These are phyloP conservation scores for Sugiyamaella pinicola DNA, from an alignment of 1,139 yeast genomes.

Conservation along the genomic window DNA sequence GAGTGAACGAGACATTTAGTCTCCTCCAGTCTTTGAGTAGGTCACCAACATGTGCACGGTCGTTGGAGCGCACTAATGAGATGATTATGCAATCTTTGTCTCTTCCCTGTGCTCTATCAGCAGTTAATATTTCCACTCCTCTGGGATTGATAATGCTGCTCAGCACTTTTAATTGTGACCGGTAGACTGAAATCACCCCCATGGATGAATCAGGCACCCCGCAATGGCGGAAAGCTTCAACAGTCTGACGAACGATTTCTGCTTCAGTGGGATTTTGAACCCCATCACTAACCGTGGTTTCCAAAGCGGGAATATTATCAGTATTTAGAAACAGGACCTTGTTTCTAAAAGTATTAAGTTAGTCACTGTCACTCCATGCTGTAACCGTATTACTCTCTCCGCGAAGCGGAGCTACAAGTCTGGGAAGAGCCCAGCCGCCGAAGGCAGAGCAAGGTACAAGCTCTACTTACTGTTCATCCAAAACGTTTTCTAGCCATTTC, in stretches of 20 bases:
- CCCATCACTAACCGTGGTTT: constrained; percentile 62
- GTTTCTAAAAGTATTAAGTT: constrained; percentile 31
- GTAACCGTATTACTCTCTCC: constrained; percentile 26
- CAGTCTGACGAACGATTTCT: constrained; percentile 60
- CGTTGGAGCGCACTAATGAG: constrained; percentile 82
- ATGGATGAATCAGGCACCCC: constrained; percentile 65
- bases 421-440: no score
- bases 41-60: constrained; percentile 69
- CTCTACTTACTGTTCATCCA: constrained; percentile 43
- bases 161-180: constrained; percentile 61
- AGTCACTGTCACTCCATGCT: background rate
- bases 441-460: no score
- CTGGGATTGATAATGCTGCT: constrained; percentile 27
- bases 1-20: constrained; percentile 88
- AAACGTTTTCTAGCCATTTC: constrained; percentile 51
- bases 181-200: constrained; percentile 87
- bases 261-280: constrained; percentile 76
- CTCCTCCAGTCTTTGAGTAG: constrained; percentile 87
- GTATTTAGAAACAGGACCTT: constrained; percentile 79
- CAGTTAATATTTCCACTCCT: constrained; percentile 78
- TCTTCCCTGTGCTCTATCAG: constrained; percentile 95
- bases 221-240: constrained; percentile 56
- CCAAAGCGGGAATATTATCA: constrained; percentile 64
- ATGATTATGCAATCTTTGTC: constrained; percentile 90
- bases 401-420: no score